These are phyloP conservation scores for Sanghuangporus weigelae DNA, from an alignment of 1,284 basidiomycete species.

Conservation along the genomic window DNA sequence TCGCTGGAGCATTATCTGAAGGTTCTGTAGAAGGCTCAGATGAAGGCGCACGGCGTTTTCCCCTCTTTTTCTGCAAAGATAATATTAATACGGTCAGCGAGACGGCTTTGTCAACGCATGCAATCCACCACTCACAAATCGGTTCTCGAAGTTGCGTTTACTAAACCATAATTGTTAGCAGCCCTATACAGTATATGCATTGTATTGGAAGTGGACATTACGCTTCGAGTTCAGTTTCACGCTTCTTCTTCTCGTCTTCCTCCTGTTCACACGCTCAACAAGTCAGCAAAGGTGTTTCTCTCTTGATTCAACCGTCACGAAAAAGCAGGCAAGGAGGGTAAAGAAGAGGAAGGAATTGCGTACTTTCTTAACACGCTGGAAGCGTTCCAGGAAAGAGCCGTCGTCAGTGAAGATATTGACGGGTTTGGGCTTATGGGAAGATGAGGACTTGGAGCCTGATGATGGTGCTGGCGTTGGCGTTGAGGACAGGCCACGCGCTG, in stretches of 20 bases:
- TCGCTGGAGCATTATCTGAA: slow-evolving; percentile 29
- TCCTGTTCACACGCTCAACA: slow-evolving; percentile 33
- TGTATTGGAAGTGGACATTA: slow-evolving; percentile 23
- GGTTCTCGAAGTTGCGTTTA: slow-evolving; percentile 52
- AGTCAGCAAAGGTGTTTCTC: not conserved
- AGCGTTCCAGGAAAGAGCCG: slow-evolving; percentile 54
- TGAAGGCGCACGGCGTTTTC: slow-evolving; percentile 45
- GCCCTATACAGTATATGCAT: not conserved
- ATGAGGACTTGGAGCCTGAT: slow-evolving; percentile 10
- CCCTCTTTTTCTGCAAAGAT: slow-evolving; percentile 54
- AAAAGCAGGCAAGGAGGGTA: not conserved
- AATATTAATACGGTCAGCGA: not conserved
- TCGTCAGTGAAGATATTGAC: slow-evolving; percentile 55
- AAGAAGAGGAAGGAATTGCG: not conserved
- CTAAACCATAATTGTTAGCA: slow-evolving; percentile 29
- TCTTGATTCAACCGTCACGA: not conserved
- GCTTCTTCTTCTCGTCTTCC: slow-evolving; percentile 52
- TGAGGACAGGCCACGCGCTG: not conserved
- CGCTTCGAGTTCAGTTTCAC: slow-evolving; percentile 45
- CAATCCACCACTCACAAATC: slow-evolving; percentile 47
- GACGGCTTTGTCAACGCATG: not conserved
- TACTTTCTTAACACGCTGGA: slow-evolving; percentile 49
- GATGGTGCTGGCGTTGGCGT: not conserved
- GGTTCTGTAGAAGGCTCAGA: slow-evolving; percentile 32
- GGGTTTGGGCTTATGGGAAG: slow-evolving; percentile 36